Evolutionary conservation across 371 early-diverging fungal species (phyloP).

Genomic region (Apophysomyces sp.): DNA sequence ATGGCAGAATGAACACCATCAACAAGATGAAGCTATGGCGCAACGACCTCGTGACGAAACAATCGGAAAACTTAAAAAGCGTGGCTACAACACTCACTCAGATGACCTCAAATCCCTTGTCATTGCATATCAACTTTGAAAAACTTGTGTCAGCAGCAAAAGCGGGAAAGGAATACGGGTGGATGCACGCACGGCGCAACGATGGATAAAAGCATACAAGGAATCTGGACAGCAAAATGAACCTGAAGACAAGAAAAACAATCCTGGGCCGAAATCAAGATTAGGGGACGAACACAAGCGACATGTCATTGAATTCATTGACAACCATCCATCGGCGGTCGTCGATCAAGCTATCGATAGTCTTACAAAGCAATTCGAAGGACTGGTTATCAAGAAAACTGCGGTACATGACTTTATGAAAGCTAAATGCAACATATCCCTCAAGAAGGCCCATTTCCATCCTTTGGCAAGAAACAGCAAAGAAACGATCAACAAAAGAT

Average conservation of each 20-base stretch:
- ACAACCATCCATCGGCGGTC: neutral
- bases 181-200: neutral
- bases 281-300: neutral
- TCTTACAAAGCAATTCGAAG: neutral
- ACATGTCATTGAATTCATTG: neutral
- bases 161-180: neutral
- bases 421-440: neutral
- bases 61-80: too few relatives aligned
- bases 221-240: too few relatives aligned
- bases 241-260: too few relatives aligned
- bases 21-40: too few relatives aligned
- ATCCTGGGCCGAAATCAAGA: neutral
- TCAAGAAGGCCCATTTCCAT: neutral
- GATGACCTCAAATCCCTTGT: too few relatives aligned
- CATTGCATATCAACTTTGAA: too few relatives aligned
- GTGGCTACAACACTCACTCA: too few relatives aligned
- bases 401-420: neutral
- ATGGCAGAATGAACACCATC: too few relatives aligned
- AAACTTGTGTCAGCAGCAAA: too few relatives aligned
- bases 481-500: neutral
- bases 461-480: neutral
- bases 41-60: too few relatives aligned
- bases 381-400: neutral
- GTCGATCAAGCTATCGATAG: neutral
- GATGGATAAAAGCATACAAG: too few relatives aligned